These are phyloP conservation scores for Aspergillus phoenicis DNA, from an alignment of 2,329 filamentous ascomycete species.

Conservation along the genomic window DNA sequence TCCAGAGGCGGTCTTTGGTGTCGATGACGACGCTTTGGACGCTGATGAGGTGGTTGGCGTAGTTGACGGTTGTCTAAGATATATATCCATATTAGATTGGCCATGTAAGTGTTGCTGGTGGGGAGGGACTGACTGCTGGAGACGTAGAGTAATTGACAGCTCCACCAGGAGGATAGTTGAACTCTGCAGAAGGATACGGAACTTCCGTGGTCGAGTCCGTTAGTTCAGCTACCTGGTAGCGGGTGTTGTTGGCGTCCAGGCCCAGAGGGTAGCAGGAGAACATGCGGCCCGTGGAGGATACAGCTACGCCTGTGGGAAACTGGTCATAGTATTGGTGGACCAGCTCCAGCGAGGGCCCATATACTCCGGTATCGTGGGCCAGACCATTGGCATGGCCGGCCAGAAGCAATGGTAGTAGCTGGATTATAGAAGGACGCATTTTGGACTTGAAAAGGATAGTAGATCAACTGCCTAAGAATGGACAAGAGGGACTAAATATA, in stretches of 20 bases:
- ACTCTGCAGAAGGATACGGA: background rate
- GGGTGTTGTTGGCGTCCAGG: background rate
- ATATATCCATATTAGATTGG: background rate
- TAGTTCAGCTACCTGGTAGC: background rate
- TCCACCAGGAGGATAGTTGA: background rate
- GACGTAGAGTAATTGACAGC: background rate
- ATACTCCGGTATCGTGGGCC: background rate
- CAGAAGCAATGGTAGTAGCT: background rate
- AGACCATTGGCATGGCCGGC: background rate
- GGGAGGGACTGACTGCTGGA: background rate
- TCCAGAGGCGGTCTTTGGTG: background rate
- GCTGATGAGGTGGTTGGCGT: background rate
- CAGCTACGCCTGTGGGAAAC: background rate
- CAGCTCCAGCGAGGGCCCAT: background rate
- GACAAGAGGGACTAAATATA: background rate
- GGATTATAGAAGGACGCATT: background rate
- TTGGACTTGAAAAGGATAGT: background rate
- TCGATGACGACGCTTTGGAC: background rate
- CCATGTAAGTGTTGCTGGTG: background rate
- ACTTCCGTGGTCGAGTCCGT: background rate
- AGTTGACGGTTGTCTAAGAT: background rate
- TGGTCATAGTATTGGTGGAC: background rate
- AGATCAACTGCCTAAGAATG: background rate
- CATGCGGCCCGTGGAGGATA: background rate
- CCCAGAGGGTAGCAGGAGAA: background rate